Conservation (phyloP, 129 eudicot genomes). For the Sambucus nigra region DNA sequence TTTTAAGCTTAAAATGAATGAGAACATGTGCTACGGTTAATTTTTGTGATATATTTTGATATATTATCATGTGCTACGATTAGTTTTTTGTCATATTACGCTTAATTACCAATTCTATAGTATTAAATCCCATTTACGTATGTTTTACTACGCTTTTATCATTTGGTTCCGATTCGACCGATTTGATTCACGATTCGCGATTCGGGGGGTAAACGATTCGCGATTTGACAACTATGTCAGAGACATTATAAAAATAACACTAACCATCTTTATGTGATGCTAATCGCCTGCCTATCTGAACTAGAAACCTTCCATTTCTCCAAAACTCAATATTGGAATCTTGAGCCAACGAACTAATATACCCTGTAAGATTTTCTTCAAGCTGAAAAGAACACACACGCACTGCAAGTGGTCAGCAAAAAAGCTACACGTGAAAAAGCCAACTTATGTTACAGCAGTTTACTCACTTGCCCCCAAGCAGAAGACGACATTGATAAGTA, state of each 20-base stretch:
- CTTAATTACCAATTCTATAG: too few species aligned
- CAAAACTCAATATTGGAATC: conserved; percentile 51
- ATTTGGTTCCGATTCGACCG: too few species aligned
- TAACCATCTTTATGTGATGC: conserved; percentile 70
- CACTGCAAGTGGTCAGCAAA: conserved; percentile 20
- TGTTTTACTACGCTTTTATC: too few species aligned
- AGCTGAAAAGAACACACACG: conserved; percentile 43
- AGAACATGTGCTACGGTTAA: too few species aligned
- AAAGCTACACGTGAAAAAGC: neutral
- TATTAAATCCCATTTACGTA: too few species aligned
- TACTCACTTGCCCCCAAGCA: conserved; percentile 77
- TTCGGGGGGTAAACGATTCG: too few species aligned
- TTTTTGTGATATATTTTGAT: too few species aligned
- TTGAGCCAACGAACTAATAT: conserved; percentile 40
- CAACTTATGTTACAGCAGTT: neutral
- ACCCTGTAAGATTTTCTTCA: conserved; percentile 48
- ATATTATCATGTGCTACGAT: too few species aligned
- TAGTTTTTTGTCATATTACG: too few species aligned
- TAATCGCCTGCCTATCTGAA: conserved; percentile 55
- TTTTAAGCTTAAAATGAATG: too few species aligned
- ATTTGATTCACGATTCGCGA: too few species aligned
- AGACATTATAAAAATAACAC: conserved; percentile 7
- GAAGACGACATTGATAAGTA: conserved; percentile 68
- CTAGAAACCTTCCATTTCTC: conserved; percentile 72
- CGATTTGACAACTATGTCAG: too few species aligned